phyloP scores from a whole-genome alignment of 495 filamentous ascomycete genomes.

The Neurospora terricola region DNA sequence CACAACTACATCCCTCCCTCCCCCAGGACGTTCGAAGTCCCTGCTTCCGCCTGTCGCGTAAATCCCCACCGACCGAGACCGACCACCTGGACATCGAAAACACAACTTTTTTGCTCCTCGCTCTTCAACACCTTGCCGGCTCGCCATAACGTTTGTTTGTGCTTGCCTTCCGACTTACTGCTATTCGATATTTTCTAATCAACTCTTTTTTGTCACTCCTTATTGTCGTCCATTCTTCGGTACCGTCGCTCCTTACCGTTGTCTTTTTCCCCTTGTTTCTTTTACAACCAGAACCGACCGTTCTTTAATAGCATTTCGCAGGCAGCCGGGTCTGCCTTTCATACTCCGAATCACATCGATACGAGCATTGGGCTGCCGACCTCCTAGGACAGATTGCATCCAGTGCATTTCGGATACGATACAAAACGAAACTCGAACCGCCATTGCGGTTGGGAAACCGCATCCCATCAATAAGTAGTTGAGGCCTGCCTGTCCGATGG shows the following conservation, averaged over 20 bases:
- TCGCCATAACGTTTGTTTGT: neutral
- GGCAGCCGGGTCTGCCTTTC: slow-evolving; percentile 9
- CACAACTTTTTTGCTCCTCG: neutral
- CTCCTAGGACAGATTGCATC: neutral
- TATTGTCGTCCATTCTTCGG: neutral
- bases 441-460: slow-evolving; percentile 1
- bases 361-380: neutral
- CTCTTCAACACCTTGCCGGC: neutral
- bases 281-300: neutral
- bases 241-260: neutral
- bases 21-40: neutral
- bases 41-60: neutral
- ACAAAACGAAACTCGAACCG: slow-evolving; percentile 1
- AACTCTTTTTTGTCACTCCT: neutral
- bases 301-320: neutral
- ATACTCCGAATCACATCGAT: neutral
- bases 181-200: neutral
- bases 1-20: neutral
- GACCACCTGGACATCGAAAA: neutral
- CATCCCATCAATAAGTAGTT: neutral
- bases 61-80: neutral
- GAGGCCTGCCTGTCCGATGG: slow-evolving; percentile 3
- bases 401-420: slow-evolving; percentile 1
- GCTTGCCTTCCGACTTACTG: neutral
- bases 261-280: neutral